Base-by-base conservation (phyloP, 2,329 filamentous ascomycete genomes). In the Atkinsonella texensis region DNA sequence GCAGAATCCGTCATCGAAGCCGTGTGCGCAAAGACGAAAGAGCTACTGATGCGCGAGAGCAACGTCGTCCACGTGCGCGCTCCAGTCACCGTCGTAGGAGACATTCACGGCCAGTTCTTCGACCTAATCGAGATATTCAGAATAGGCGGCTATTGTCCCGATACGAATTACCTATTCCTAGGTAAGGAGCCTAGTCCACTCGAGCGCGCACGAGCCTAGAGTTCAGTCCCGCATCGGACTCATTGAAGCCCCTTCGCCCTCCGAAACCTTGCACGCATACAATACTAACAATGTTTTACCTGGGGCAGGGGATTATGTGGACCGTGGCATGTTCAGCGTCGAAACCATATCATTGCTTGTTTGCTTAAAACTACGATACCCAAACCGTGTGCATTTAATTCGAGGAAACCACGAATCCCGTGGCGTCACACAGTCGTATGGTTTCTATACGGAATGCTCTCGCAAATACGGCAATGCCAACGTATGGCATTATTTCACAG, bases 121-220 rank as follows among this genome's bases (percentile, higher is more conserved):
- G 93, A 98, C 69, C 82, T 98, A 72, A 93, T 98, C 58, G 93
- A 98, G 76, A 97, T 98, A 59, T 98, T 98, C 73, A 89, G 89
- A 70, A 98, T 98, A 62, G 93, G 93, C 53, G 93, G 93, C 52
- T 95, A 87, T 70, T 97, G 90, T 70, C 93, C 93, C 17, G 89
- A 98, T 68, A 98, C 93, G 48, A 98, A 98, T 67, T 98, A 98
- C 68, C 77, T 98, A 48, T 98, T 98, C 66, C 81, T 98, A 53
- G 91, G 91, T 95, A 65, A 60, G 68, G 51, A 20, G 10, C 11
- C 43, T 13, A 6, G 28, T 17, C 40, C 6, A n/a, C 12, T 2
- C 8, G 18, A 42, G 9, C 10, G 23, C 32, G 15, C 31, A 28
- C 43, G 44, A 42, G 20, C n/a, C 20, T 12, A n/a, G 13, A 18